A percentile compares a stretch with the other conserved stretches of the same genome.
Evolutionary conservation across 2,329 filamentous ascomycete species (phyloP).

Genomic region (Colletotrichum liaoningense): DNA sequence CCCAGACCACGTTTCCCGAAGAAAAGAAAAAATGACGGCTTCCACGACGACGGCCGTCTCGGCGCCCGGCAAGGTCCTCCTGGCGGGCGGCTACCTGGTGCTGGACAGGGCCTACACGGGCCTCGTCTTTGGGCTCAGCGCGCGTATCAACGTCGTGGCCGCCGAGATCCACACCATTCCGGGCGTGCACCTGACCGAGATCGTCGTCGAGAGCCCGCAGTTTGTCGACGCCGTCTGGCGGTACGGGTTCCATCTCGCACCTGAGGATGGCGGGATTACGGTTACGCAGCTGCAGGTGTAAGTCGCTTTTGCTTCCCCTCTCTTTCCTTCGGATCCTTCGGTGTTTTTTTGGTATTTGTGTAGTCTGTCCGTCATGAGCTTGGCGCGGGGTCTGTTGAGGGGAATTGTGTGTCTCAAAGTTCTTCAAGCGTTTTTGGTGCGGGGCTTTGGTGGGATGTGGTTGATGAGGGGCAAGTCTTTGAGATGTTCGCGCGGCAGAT

Average conservation of each 20-base stretch:
- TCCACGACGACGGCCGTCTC: conserved; percentile 73
- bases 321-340: not conserved
- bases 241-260: conserved; percentile 80
- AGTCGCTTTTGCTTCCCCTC: conserved; percentile 52
- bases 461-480: not conserved
- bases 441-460: not conserved
- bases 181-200: conserved; percentile 75
- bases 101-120: conserved; percentile 89
- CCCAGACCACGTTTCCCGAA: too few species aligned
- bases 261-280: conserved; percentile 81
- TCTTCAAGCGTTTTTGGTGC: not conserved
- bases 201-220: conserved; percentile 91
- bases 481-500: conserved; percentile 13
- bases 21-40: conserved; percentile 22
- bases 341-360: not conserved
- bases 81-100: conserved; percentile 95
- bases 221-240: conserved; percentile 90
- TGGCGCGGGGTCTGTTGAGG: not conserved
- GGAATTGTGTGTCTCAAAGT: not conserved
- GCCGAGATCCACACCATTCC: conserved; percentile 64
- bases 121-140: conserved; percentile 75
- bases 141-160: conserved; percentile 74
- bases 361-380: not conserved
- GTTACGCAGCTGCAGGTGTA: conserved; percentile 84
- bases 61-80: conserved; percentile 94